Evolutionary conservation across 139 green algal species (phyloP), one percentile per base, ranked within the genome.

Genomic region (Nannochloris sp.): DNA sequence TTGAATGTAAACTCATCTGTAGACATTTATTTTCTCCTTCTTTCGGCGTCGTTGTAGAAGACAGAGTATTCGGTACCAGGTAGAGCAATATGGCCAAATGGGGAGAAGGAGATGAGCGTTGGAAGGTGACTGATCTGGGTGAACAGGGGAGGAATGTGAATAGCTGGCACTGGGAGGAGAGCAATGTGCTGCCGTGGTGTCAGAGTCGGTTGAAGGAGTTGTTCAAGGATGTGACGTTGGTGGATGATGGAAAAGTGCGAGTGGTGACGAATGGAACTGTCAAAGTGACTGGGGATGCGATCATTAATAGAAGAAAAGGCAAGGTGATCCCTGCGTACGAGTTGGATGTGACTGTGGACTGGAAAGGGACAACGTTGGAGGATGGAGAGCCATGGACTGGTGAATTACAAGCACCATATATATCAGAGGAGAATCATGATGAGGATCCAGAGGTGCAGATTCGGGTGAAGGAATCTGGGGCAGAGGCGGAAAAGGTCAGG

Each of bases 281-380:
- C 29, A 71, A 30, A 23, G 28, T 76, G 57, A 62, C 59, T 37
- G 80, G 80, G 17, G 79, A 91, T 40, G 84, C 80, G 4, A 69
- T 89, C 45, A 75, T 95, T n/a, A 92, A 96, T 73, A 85, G 85
- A 46, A 76, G 89, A 12, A 96, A 95, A 63, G 76, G 81, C 28
- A 96, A 95, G 66, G 67, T 94, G 31, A 92, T 95, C 14, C 74
- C 81, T 0, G 72, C 74, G 0, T 96, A 95, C 56, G 89, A 96
- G 77, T 76, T 96, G 11, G 59, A 84, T 11, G 63, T 95, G 2
- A 73, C 68, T 13, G 58, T 93, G 26, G 63, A 58, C 0, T 96
- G 82, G 79, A 61, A 65, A 49, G 83, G 74, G 25, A 77, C 44
- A 5, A 53, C 26, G 1, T 65, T 67, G 8, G 56, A 49, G 5